Conservation (phyloP, 805 yeast species). For the Debaryomyces maramus region DNA sequence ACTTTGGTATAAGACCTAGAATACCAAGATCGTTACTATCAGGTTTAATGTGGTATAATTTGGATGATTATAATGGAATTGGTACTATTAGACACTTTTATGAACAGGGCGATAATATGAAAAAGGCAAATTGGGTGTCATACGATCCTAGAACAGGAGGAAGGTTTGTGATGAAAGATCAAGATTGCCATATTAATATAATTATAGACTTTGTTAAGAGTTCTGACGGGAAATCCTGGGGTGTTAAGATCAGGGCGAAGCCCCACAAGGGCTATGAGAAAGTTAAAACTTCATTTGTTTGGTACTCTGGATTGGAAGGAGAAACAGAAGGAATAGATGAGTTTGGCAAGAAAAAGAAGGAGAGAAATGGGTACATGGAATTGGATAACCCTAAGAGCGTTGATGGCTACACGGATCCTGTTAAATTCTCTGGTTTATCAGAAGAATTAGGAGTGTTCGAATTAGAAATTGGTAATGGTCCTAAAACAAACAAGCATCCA, state of each 20-base stretch:
- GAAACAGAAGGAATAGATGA: conserved; percentile 21
- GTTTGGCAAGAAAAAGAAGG: conserved; percentile 6
- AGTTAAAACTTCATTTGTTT: conserved; percentile 62
- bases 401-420: conserved; percentile 35
- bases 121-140: conserved; percentile 78
- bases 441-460: conserved; percentile 68
- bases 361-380: conserved; percentile 24
- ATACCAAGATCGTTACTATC: conserved; percentile 71
- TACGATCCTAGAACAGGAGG: conserved; percentile 93
- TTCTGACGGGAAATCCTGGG: conserved; percentile 77
- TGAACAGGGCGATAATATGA: conserved; percentile 68
- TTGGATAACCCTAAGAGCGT: conserved; percentile 25
- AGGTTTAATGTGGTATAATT: conserved; percentile 88
- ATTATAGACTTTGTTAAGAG: conserved; percentile 76
- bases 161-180: conserved; percentile 68
- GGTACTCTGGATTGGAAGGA: conserved; percentile 79
- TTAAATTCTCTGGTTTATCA: conserved; percentile 47
- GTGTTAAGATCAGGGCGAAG: conserved; percentile 62
- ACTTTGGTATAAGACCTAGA: conserved; percentile 83
- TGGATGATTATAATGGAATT: conserved; percentile 55
- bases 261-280: conserved; percentile 53
- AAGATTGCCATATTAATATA: conserved; percentile 59
- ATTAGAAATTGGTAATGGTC: conserved; percentile 58
- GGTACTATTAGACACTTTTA: conserved; percentile 68
- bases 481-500: conserved; percentile 47